Base-by-base conservation (phyloP, 139 green algal species). In the Coelastrella sp. region DNA sequence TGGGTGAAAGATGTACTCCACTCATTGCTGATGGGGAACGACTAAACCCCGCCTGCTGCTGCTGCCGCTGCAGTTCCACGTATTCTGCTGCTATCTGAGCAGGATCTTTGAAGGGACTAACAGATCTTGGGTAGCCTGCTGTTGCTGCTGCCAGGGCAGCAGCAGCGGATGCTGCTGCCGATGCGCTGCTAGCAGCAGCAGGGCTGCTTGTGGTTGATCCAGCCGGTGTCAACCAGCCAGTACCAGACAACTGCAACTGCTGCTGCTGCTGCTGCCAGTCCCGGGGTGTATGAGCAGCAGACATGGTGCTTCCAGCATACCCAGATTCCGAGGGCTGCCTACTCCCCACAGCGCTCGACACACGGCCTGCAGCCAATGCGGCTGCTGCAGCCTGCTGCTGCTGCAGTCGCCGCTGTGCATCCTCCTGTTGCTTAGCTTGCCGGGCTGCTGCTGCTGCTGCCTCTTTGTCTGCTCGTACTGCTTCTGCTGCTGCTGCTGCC, bases 401-500 rank as follows among this genome's bases (percentile, higher is more conserved):
- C 53, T 64, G 53, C 53, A 32, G 21, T 23, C 35, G 48, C 9
- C 19, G 30, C 32, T 30, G n/a, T 37, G 69, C 75, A 3, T 27
- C 34, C 11, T 82, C 75, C 35, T 27, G 30, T 3, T n/a, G 35
- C 13, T 17, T 13, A 37, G 66, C 50, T n/a, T n/a, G 35, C 15
- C 43, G 43, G 23, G 75, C 75, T 30, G 51, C 75, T 30, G 75
- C 75, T 38, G 75, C 75, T 13, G 53, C 75, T 19, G 75, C 53
- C 25, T 69, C 75, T 3, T 53, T 60, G 6, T 37, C 53, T 21
- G 48, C 72, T 23, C 50, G 34, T 3, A 38, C 40, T 3, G 75
- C 75, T 37, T 69, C 75, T 43, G 75, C 75, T 30, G 37, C 75
- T 53, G 75, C 75, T 41, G 75, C 75, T 38, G 75, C 75, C 75